Conservation (phyloP, 108 stramenopile genomes). For the Skeletonema potamos region DNA sequence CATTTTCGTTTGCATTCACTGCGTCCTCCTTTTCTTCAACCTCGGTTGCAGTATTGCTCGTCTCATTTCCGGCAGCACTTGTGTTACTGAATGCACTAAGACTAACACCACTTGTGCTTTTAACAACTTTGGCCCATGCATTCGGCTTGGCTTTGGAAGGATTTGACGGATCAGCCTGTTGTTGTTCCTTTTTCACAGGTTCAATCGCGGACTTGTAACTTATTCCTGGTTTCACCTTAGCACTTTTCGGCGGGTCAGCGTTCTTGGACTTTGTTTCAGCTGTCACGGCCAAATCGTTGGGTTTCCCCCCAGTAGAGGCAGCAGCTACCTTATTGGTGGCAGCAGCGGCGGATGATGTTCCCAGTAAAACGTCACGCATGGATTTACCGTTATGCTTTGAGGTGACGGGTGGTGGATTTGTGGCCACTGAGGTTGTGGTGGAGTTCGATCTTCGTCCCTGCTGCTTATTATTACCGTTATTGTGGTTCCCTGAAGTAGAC, state of each 20-base stretch:
- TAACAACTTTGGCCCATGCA: constrained; percentile 14
- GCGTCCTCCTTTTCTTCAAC: not conserved
- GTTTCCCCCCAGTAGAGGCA: not conserved
- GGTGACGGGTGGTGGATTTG: constrained; percentile 8
- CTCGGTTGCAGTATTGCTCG: not conserved
- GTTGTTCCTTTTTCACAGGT: constrained; percentile 14
- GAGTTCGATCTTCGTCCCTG: constrained; percentile 21
- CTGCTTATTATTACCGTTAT: constrained; percentile 11
- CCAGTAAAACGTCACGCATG: constrained; percentile 30
- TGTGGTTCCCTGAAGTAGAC: constrained; percentile 1
- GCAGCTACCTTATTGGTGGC: not conserved
- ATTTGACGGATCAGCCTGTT: not conserved
- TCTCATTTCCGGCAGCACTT: not conserved
- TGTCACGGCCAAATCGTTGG: not conserved
- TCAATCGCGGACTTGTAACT: constrained; percentile 50
- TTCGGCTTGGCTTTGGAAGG: constrained; percentile 14
- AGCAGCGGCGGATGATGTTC: constrained; percentile 2
- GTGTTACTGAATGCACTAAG: not conserved
- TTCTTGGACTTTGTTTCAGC: constrained; percentile 2
- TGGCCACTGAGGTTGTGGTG: not conserved
- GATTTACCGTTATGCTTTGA: constrained; percentile 7
- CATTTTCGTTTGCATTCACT: not conserved
- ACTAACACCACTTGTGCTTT: not conserved
- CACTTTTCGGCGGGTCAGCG: constrained; percentile 11
- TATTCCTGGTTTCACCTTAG: constrained; percentile 42